These are phyloP conservation scores for Ceratocystis papillata DNA, from an alignment of 2,329 filamentous ascomycete genomes.

Conservation along the genomic window DNA sequence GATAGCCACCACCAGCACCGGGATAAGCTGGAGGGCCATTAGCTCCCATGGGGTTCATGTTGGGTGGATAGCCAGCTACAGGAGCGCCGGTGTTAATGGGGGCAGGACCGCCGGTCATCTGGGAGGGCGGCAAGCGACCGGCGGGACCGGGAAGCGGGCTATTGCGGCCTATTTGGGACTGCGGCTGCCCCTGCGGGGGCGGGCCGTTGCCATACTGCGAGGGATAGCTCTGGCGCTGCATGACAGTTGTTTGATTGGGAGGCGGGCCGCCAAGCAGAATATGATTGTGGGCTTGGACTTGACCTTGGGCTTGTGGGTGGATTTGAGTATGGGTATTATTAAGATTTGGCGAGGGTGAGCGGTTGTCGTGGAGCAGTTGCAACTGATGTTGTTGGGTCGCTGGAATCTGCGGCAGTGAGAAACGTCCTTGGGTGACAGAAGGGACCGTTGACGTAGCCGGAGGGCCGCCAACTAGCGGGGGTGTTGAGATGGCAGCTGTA, in stretches of 20 bases:
- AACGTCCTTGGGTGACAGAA: conserved; percentile 12
- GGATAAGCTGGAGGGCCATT: conserved; percentile 37
- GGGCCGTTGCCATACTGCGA: conserved; percentile 19
- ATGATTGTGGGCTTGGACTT: too few relatives aligned
- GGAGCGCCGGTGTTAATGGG: conserved; percentile 56
- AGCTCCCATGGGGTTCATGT: conserved; percentile 37
- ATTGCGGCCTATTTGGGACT: conserved; percentile 38
- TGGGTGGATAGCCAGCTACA: conserved; percentile 48
- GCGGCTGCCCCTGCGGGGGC: conserved; percentile 14
- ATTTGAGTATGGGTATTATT: conserved; percentile 30
- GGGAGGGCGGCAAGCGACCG: conserved; percentile 46
- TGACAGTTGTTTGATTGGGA: conserved; percentile 35
- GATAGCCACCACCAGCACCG: conserved; percentile 37
- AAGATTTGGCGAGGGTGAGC: conserved; percentile 34
- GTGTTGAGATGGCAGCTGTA: conserved; percentile 10
- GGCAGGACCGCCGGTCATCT: conserved; percentile 53
- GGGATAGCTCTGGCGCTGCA: conserved; percentile 47
- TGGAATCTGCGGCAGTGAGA: conserved; percentile 18
- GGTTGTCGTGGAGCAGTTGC: conserved; percentile 18
- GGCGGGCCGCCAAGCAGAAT: conserved; percentile 23
- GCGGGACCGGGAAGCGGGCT: conserved; percentile 42
- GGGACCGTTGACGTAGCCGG: not conserved
- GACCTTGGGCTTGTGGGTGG: conserved; percentile 5
- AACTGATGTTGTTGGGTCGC: conserved; percentile 16
- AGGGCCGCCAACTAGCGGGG: conserved; percentile 11